phyloP scores from a whole-genome alignment of 2,329 filamentous ascomycete species.

The Beauveria medogensis region DNA sequence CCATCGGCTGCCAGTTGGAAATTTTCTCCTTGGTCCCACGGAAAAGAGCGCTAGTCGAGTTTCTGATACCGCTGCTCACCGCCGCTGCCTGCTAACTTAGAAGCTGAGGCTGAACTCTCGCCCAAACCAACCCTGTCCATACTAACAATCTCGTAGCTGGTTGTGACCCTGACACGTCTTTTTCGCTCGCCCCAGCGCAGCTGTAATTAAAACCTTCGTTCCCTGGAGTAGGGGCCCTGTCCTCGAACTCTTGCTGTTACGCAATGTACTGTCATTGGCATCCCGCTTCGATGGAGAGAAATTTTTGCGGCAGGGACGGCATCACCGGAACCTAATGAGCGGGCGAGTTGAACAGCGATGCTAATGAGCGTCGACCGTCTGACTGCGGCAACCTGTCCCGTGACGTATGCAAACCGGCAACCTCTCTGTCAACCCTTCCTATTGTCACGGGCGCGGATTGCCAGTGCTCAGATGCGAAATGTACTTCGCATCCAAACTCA shows the following conservation, averaged over 20 bases:
- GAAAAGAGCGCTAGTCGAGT: neutral
- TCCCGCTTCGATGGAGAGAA: neutral
- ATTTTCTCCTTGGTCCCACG: constrained; percentile 1
- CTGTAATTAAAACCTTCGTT: neutral
- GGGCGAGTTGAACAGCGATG: neutral
- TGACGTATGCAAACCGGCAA: neutral
- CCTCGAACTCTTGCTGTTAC: neutral
- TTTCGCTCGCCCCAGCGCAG: neutral
- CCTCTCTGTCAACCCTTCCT: neutral
- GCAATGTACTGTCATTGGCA: neutral
- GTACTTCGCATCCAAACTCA: too few relatives aligned
- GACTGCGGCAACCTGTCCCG: neutral
- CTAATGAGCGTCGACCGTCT: neutral
- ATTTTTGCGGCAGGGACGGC: neutral
- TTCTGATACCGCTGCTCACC: constrained; percentile 2
- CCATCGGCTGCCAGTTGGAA: constrained; percentile 7
- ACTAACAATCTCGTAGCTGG: neutral
- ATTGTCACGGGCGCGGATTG: neutral
- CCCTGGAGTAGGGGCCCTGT: neutral
- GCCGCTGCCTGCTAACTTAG: neutral
- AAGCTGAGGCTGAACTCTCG: constrained; percentile 3
- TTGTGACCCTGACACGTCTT: neutral
- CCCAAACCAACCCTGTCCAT: neutral
- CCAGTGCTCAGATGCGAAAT: too few relatives aligned
- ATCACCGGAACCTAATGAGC: neutral